phyloP scores from a whole-genome alignment of 805 yeast species.

The Candida lessepsii region DNA sequence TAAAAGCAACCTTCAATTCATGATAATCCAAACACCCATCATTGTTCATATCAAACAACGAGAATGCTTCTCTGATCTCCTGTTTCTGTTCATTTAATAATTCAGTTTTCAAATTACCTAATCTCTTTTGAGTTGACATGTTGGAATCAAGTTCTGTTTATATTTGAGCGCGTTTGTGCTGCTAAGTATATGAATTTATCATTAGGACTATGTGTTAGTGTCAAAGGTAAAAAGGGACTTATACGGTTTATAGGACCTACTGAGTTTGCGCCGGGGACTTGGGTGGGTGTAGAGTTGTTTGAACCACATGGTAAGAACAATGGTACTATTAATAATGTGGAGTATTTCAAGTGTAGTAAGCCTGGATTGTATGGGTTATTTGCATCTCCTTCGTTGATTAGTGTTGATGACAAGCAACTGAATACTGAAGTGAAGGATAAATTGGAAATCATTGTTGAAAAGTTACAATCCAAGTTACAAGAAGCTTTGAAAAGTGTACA shows the following conservation, averaged over 20 bases:
- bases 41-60: conserved; percentile 85
- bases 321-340: conserved; percentile 44
- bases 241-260: conserved; percentile 55
- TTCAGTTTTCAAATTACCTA: conserved; percentile 45
- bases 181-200: conserved; percentile 5
- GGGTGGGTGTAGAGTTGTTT: conserved; percentile 52
- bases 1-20: conserved; percentile 87
- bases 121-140: conserved; percentile 3
- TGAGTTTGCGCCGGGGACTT: conserved; percentile 55
- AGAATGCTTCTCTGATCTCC: conserved; percentile 89
- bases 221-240: conserved; percentile 42
- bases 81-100: conserved; percentile 83
- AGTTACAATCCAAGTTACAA: conserved; percentile 48
- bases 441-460: conserved; percentile 24
- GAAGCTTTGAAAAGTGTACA: conserved; percentile 25
- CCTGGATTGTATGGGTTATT: conserved; percentile 46
- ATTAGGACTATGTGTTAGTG: conserved; percentile 32
- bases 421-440: neutral
- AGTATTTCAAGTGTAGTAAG: conserved; percentile 41
- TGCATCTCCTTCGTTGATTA: conserved; percentile 25
- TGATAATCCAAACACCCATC: conserved; percentile 92
- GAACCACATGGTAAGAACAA: conserved; percentile 45
- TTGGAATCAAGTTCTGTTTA: neutral
- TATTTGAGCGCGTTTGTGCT: conserved; percentile 2
- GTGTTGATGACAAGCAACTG: neutral